Base-by-base conservation (phyloP, 805 yeast species). In the Wickerhamiella siamensis region DNA sequence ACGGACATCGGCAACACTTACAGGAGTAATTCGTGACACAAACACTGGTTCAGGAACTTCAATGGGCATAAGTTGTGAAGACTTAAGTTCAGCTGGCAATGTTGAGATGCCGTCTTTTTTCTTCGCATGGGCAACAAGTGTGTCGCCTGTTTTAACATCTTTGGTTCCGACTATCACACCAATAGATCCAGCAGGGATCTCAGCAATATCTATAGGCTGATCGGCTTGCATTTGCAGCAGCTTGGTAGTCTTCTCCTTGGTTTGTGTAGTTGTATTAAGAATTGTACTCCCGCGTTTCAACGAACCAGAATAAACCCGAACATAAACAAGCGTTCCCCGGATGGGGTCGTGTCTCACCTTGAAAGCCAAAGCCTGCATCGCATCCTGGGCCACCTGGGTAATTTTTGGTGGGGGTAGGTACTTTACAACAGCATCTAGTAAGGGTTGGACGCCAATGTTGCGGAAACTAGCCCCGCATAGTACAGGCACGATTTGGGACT, bases 361-460 rank as follows among this genome's bases (percentile, higher is more conserved):
- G 64, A 91, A 91, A 2, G 95, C 96, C 33, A 88, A 65, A 0
- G 94, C 87, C 5, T 84, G 70, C 3, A 83, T 70, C 19, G 82
- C 55, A n/a, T 72, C 69, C 51, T 75, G 49, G 16, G 10, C 2
- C n/a, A 5, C 17, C 2, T 70, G 48, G 2, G 18, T n/a, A 3
- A 17, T 31, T 4, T 16, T 19, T 1, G 97, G 97, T 1, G 86
- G 75, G 0, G 98, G 97, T 15, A 91, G 62, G 52, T 72, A 91
- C 42, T 72, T 71, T 1, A 75, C 71, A 10, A 87, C 71, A 0
- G 93, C 87, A 59, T 88, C 96, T 60, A 91, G 61, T 38, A 91
- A 63, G 1, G 97, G 95, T 57, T 91, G 97, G 2, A 91, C 94
- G 20, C 98, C 98, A 36, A 88, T 81, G 57, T 88, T 88, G 50